Evolutionary conservation across 306 rosid species (phyloP).

Genomic region (Fagus crenata): DNA sequence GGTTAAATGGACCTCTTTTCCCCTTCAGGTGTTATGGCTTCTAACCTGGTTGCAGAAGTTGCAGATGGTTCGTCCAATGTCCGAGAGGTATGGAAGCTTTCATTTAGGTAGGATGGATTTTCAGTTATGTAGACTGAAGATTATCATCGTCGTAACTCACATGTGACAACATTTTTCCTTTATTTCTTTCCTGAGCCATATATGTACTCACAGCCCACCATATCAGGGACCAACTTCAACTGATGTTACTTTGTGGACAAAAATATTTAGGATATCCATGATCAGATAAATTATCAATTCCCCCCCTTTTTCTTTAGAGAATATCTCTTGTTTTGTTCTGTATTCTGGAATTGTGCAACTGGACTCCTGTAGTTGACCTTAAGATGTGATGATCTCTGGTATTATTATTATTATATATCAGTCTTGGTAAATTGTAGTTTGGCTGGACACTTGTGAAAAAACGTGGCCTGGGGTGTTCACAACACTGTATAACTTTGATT

Average conservation of each 20-base stretch:
- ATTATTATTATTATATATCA: neutral
- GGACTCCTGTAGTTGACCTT: neutral
- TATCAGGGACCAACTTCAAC: neutral
- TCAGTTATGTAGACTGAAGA: slow-evolving; percentile 1
- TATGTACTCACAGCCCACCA: neutral
- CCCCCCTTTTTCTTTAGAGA: neutral
- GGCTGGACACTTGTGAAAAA: neutral
- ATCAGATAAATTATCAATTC: neutral
- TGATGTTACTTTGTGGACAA: neutral
- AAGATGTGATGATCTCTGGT: neutral
- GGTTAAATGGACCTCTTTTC: slow-evolving; percentile 19
- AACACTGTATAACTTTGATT: neutral
- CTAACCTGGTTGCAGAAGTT: slow-evolving; percentile 70
- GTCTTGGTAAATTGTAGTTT: neutral
- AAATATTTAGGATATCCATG: neutral
- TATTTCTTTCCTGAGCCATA: slow-evolving; percentile 1
- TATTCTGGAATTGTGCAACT: neutral
- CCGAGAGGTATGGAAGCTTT: slow-evolving; percentile 91
- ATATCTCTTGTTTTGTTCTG: neutral
- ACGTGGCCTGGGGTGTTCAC: too few relatives aligned
- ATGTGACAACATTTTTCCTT: neutral
- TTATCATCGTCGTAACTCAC: neutral
- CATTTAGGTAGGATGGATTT: slow-evolving; percentile 48
- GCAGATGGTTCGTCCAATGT: slow-evolving; percentile 92
- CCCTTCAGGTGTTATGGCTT: slow-evolving; percentile 61